These are phyloP conservation scores for Acephala macrosclerotiorum DNA, from an alignment of 2,329 filamentous ascomycete species.

Conservation along the genomic window DNA sequence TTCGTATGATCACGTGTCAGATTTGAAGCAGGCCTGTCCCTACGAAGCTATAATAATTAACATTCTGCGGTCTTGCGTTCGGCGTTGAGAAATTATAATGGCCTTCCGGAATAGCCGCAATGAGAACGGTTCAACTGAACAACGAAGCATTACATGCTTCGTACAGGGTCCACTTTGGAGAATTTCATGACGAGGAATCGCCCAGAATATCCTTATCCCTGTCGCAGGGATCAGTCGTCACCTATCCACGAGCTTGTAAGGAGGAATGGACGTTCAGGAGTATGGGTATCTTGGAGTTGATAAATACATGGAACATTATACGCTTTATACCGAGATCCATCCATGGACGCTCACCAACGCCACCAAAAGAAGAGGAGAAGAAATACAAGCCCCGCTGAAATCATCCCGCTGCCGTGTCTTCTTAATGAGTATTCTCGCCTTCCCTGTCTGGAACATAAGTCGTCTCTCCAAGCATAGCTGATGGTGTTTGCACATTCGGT, in stretches of 20 bases:
- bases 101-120: neutral
- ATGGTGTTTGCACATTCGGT: constrained; percentile 60
- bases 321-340: constrained; percentile 18
- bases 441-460: constrained; percentile 73
- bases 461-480: constrained; percentile 71
- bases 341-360: constrained; percentile 17
- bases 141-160: constrained; percentile 1
- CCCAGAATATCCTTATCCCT: constrained; percentile 4
- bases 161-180: constrained; percentile 3
- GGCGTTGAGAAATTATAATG: neutral
- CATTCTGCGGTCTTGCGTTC: neutral
- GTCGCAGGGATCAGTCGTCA: constrained; percentile 1
- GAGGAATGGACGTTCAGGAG: neutral
- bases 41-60: neutral
- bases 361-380: neutral
- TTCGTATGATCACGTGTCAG: neutral
- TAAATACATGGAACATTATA: constrained; percentile 26
- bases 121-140: constrained; percentile 3
- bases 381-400: neutral
- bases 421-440: constrained; percentile 30
- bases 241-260: neutral
- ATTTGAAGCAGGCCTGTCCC: neutral
- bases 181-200: constrained; percentile 6
- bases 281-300: neutral
- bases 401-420: neutral